Conservation (phyloP, 1,284 basidiomycete genomes). For the Ganoderma meredithae region DNA sequence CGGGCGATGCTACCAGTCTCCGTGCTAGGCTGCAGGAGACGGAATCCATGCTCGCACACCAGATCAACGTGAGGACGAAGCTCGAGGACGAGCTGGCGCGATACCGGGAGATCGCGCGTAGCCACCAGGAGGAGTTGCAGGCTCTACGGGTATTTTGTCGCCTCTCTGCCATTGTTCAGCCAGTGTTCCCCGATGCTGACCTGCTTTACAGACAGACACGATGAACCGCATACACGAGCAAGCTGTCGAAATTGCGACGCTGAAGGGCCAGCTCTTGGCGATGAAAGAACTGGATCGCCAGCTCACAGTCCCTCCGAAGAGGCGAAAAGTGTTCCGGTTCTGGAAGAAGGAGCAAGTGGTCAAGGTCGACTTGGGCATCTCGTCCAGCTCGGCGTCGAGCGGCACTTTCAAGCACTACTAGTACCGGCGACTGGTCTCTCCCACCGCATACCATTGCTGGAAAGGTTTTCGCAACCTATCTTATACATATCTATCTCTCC, state of each 20-base stretch:
- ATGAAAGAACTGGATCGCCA: not conserved
- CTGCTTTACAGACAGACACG: not conserved
- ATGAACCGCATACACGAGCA: not conserved
- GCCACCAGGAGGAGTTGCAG: not conserved
- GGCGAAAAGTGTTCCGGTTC: not conserved
- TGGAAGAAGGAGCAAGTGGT: not conserved
- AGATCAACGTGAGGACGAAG: not conserved
- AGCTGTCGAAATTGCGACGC: constrained; percentile 3
- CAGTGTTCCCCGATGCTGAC: not conserved
- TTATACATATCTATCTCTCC: not conserved
- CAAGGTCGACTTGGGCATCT: constrained; percentile 4
- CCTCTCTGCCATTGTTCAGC: too few species aligned
- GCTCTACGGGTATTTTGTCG: not conserved
- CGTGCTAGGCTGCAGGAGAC: not conserved
- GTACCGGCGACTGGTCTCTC: not conserved
- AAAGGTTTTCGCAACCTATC: not conserved
- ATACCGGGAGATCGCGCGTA: not conserved
- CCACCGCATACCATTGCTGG: not conserved
- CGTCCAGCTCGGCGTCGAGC: not conserved
- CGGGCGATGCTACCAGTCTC: not conserved
- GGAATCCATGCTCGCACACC: not conserved
- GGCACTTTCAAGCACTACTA: not conserved
- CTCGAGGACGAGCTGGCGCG: not conserved
- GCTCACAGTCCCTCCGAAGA: not conserved
- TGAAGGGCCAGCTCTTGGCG: constrained; percentile 2